Evolutionary conservation across 2,329 filamentous ascomycete genomes (phyloP), one percentile per base, ranked within the genome.

Genomic region (Pseudopyrenochaeta lycopersici): DNA sequence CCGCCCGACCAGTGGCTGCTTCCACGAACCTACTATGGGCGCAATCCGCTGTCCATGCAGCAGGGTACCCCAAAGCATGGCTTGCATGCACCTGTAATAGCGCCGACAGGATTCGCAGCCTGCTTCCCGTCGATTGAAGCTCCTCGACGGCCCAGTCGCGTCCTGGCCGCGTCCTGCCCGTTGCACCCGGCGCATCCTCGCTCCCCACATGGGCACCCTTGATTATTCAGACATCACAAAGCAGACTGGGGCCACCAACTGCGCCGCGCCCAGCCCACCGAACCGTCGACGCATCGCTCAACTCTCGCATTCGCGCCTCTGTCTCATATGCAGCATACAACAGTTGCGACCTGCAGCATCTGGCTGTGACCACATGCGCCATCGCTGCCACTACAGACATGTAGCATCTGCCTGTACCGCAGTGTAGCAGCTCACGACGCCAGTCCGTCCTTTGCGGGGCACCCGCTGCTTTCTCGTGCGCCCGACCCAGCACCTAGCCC

Each of bases 151-250:
- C n/a, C n/a, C 23, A 27, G 10, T 29, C 17, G 46, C 11, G 36
- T 4, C 21, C 36, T 21, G 36, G 36, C 36, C 20, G 36, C 11
- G 14, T 7, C 12, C 18, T 39, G 36, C 17, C n/a, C 36, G 36
- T n/a, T 23, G 36, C 36, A 23, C 17, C 20, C 11, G 18, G 6
- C n/a, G 20, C 36, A 21, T 3, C 36, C 39, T 11, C 38, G 23
- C 56, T 60, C 62, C 62, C 65, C 66, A 68, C 68, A 67, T 70
- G 60, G 56, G 15, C 41, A 46, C 36, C 44, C 56, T 39, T 46
- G 56, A 71, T 72, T 71, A 71, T 52, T 71, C 63, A 73, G 68
- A 52, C 66, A 68, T 67, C 61, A 72, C 69, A 62, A 72, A 73
- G 66, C 69, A 67, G 27, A 35, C 27, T 14, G 4, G 23, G 33